Evolutionary conservation across 495 filamentous ascomycete species (phyloP).

Genomic region (Annulohypoxylon moriforme): DNA sequence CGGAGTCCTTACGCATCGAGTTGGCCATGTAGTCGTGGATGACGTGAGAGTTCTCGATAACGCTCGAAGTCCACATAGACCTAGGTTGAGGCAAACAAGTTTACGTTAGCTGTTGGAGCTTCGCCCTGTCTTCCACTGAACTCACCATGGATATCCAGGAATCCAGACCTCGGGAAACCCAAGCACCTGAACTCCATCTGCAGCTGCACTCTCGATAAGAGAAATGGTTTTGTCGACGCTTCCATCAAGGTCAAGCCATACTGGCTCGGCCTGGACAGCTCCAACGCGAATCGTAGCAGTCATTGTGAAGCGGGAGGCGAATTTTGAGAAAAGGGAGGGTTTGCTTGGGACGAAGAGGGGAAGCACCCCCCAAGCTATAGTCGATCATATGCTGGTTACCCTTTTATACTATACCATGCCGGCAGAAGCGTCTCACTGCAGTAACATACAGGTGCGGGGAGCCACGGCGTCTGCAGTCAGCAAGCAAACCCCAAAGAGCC

Average conservation of each 20-base stretch:
- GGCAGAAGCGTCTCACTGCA: constrained; percentile 41
- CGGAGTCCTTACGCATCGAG: constrained; percentile 57
- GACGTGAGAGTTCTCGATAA: constrained; percentile 57
- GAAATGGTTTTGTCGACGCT: constrained; percentile 64
- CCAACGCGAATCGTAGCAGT: constrained; percentile 53
- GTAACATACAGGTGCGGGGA: constrained; percentile 40
- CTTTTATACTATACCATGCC: constrained; percentile 32
- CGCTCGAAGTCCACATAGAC: constrained; percentile 50
- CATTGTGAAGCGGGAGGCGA: constrained; percentile 33
- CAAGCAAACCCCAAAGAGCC: constrained; percentile 41
- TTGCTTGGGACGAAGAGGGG: constrained; percentile 8
- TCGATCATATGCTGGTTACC: constrained; percentile 21
- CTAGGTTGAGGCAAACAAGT: constrained; percentile 41
- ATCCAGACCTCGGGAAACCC: constrained; percentile 69
- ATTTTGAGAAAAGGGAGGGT: neutral
- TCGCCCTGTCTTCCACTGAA: constrained; percentile 51
- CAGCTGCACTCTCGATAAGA: constrained; percentile 63
- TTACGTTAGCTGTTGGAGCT: constrained; percentile 35
- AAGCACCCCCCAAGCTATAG: constrained; percentile 8
- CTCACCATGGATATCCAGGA: constrained; percentile 67
- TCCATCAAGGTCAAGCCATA: constrained; percentile 64
- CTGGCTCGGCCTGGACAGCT: constrained; percentile 65
- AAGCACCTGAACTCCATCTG: constrained; percentile 62
- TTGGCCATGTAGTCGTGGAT: constrained; percentile 62
- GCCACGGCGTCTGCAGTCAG: constrained; percentile 46